Evolutionary conservation across 1,284 basidiomycete genomes (phyloP).

Genomic region (Coniferiporia sulphurascens): DNA sequence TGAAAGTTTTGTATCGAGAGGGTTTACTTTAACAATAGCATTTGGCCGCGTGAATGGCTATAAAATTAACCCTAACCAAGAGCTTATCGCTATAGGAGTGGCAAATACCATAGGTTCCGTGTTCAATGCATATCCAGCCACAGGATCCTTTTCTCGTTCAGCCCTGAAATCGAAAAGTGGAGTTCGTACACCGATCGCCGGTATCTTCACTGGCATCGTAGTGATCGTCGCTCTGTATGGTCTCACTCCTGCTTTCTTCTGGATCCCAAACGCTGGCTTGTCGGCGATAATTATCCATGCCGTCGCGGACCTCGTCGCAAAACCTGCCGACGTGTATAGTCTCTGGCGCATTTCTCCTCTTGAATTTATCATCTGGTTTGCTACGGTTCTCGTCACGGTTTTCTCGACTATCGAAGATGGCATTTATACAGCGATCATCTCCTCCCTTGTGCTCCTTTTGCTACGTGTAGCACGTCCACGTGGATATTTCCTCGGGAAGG

Average conservation of each 20-base stretch:
- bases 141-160: conserved; percentile 96
- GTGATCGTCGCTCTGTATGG: conserved; percentile 95
- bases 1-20: conserved; percentile 8
- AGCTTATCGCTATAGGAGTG: conserved; percentile 97
- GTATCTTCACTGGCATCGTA: conserved; percentile 82
- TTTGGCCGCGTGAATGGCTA: conserved; percentile 96
- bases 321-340: conserved; percentile 81
- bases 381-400: conserved; percentile 84
- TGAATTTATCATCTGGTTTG: conserved; percentile 89
- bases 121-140: conserved; percentile 93
- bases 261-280: conserved; percentile 76
- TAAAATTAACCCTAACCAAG: conserved; percentile 97
- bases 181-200: conserved; percentile 90
- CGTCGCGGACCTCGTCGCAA: conserved; percentile 88
- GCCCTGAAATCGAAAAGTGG: conserved; percentile 96
- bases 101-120: conserved; percentile 82
- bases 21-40: conserved; percentile 40
- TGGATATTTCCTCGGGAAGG: conserved; percentile 84
- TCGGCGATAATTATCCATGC: conserved; percentile 96
- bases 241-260: conserved; percentile 85
- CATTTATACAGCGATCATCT: conserved; percentile 86
- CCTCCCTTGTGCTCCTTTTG: conserved; percentile 82
- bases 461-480: conserved; percentile 89
- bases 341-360: conserved; percentile 95
- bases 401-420: conserved; percentile 91